These are phyloP conservation scores for Spizellomyces sp. DNA, from an alignment of 192 early-diverging fungal species.

Conservation along the genomic window DNA sequence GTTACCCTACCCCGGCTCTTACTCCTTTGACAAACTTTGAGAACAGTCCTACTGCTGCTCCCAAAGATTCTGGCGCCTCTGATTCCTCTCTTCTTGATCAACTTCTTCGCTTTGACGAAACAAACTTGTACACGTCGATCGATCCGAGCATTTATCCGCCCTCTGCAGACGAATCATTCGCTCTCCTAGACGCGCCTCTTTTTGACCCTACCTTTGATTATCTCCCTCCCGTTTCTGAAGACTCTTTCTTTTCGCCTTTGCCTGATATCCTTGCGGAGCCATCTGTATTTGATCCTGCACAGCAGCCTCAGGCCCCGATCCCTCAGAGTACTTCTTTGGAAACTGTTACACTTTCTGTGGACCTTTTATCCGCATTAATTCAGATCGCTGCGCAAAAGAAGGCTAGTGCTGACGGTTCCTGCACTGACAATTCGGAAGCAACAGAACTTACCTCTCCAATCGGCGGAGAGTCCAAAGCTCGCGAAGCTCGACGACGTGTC, in stretches of 20 bases:
- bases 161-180: neutral
- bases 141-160: neutral
- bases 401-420: neutral
- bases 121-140: neutral
- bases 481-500: neutral
- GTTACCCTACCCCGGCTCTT: constrained; percentile 26
- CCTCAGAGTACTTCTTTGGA: neutral
- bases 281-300: neutral
- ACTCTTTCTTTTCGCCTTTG: constrained; percentile 12
- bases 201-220: constrained; percentile 6
- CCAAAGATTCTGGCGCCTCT: neutral
- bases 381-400: constrained; percentile 4
- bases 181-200: constrained; percentile 11
- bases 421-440: neutral
- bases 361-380: constrained; percentile 10
- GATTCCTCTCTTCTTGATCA: constrained; percentile 18
- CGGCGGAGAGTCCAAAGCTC: neutral
- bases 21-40: constrained; percentile 6
- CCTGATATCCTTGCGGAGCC: neutral
- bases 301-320: neutral
- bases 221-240: neutral
- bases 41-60: neutral
- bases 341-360: constrained; percentile 17
- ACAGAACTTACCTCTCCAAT: neutral
- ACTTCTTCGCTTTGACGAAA: constrained; percentile 4